Evolutionary conservation across 2,329 filamentous ascomycete species (phyloP), one percentile per base, ranked within the genome.

Genomic region (Monilinia aucupariae): DNA sequence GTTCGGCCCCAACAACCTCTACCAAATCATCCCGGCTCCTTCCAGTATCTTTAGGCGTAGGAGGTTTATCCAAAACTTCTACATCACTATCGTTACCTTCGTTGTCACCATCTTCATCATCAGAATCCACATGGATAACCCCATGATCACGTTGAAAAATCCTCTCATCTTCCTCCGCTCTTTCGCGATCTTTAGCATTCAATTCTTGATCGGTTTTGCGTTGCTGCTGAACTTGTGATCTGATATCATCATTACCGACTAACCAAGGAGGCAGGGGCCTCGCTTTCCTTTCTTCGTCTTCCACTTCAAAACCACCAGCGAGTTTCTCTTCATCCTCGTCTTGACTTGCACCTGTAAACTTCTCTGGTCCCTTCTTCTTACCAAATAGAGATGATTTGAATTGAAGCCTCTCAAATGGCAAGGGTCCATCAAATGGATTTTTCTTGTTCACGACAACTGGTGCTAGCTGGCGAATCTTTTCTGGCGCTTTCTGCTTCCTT

Each of bases 391-490:
- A 82, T 2, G 84, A 87, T 59, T 84, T 86, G 80, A 83, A 86
- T 51, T 89, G 85, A 1, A 96, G 80, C 71, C 91, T 93, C 69
- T 96, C 92, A 71, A 99, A 99, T 0, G 94, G 94, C 6, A 99
- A 76, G 0, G 92, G 91, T 0, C 93, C 93, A 67, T 85, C 84
- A 71, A 96, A 89, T 3, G 84, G 80, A 68, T 85, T 85, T 67
- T 83, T 84, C 43, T 82, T 79, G 56, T 84, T 85, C 12, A 81
- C 74, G n/a, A 75, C 71, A 3, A 77, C 71, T 25, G 77, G 73
- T 4, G 75, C 71, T 32, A 73, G 67, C 54, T 75, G 58, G 17
- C 60, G 74, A 49, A 75, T 77, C 22, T 74, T 74, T 49, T 74
- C 72, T 3, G 74, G 67, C 48, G 80, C 81, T 71, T 85, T 84